Evolutionary conservation across 1,139 yeast genomes (phyloP).

Genomic region (Geotrichum macrosporum): DNA sequence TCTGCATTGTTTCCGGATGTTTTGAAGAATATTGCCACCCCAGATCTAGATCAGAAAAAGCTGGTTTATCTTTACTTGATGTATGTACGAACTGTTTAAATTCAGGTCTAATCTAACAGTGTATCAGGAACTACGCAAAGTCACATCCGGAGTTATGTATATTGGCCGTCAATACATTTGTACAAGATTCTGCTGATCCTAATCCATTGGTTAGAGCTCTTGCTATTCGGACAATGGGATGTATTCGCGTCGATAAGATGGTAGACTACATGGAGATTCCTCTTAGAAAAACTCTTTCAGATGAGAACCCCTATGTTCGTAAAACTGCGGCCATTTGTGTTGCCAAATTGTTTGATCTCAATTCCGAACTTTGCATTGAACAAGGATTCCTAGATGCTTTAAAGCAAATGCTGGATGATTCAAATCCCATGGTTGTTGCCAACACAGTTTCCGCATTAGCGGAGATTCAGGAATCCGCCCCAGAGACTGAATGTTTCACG

Average conservation of each 20-base stretch:
- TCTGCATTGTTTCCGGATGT: constrained; percentile 94
- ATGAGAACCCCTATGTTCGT: constrained; percentile 95
- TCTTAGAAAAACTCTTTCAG: constrained; percentile 72
- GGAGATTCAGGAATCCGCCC: constrained; percentile 72
- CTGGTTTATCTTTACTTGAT: constrained; percentile 88
- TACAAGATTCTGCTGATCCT: constrained; percentile 89
- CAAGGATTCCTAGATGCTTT: constrained; percentile 77
- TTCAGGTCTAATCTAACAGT: too few relatives aligned
- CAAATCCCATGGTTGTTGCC: constrained; percentile 92
- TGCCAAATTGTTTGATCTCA: constrained; percentile 87
- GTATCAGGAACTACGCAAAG: constrained; percentile 75
- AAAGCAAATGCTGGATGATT: constrained; percentile 68
- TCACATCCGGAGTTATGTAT: constrained; percentile 94
- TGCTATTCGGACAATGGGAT: constrained; percentile 98
- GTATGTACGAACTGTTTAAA: constrained; percentile 33
- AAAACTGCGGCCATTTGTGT: constrained; percentile 98
- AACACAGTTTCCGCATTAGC: constrained; percentile 83
- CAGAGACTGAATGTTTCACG: constrained; percentile 46
- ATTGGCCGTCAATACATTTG: constrained; percentile 95
- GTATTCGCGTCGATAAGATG: constrained; percentile 92
- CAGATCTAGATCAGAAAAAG: constrained; percentile 94
- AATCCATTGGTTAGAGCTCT: constrained; percentile 93
- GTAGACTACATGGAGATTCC: constrained; percentile 94
- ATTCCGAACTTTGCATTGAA: constrained; percentile 75
- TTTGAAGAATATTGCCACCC: constrained; percentile 92